phyloP scores from a whole-genome alignment of 306 rosid genomes.

The Trifolium repens region DNA sequence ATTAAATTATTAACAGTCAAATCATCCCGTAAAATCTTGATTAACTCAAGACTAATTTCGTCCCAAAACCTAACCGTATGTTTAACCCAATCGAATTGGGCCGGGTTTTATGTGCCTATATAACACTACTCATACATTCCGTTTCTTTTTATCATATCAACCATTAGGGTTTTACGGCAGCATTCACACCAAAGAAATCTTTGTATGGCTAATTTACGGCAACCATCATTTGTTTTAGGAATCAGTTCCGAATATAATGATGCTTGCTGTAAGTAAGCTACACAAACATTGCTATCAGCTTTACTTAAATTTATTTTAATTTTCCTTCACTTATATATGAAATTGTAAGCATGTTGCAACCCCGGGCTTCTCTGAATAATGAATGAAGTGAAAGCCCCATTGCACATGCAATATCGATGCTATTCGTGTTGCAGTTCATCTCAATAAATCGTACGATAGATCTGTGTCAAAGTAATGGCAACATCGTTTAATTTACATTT shows the following conservation, averaged over 20 bases:
- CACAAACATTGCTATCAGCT: too few species aligned
- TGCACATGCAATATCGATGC: constrained; percentile 48
- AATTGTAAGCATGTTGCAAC: constrained; percentile 41
- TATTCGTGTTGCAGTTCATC: constrained; percentile 61
- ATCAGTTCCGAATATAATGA: too few species aligned
- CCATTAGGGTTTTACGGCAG: background rate
- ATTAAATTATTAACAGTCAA: too few species aligned
- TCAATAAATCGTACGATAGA: constrained; percentile 30
- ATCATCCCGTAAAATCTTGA: too few species aligned
- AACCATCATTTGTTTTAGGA: too few species aligned
- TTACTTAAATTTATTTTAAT: too few species aligned
- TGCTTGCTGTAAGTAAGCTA: too few species aligned
- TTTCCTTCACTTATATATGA: background rate
- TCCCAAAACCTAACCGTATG: background rate
- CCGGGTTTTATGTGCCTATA: constrained; percentile 45
- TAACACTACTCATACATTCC: background rate
- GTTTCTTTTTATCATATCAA: rapidly evolving
- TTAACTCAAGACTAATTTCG: background rate
- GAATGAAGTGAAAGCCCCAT: constrained; percentile 48
- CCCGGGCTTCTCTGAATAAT: constrained; percentile 51
- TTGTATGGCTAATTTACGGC: too few species aligned
- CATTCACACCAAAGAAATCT: background rate
- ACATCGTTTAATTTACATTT: background rate
- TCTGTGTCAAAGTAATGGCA: constrained; percentile 55
- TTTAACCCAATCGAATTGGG: background rate